A percentile compares a stretch with the other conserved stretches of the same genome.
These are phyloP conservation scores for Xylaria sp. DNA, from an alignment of 2,329 filamentous ascomycete species.

Conservation along the genomic window DNA sequence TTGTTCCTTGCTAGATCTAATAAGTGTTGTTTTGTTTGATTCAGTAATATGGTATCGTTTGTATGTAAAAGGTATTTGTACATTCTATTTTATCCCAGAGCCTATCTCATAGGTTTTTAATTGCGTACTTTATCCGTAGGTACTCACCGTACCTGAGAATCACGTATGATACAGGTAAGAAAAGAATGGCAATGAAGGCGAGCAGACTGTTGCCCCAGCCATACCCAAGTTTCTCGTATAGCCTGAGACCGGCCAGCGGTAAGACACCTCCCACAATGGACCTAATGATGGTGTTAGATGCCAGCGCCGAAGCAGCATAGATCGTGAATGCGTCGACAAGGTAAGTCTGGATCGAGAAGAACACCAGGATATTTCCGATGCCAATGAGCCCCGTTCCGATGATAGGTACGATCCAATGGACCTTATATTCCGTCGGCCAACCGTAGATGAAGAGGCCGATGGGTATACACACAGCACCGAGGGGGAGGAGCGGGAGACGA, in stretches of 20 bases:
- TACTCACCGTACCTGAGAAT: conserved; percentile 32
- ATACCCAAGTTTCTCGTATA: conserved; percentile 59
- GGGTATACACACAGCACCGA: conserved; percentile 46
- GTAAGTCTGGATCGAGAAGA: conserved; percentile 43
- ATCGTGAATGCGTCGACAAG: conserved; percentile 62
- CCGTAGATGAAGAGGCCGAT: conserved; percentile 55
- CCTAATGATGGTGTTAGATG: conserved; percentile 61
- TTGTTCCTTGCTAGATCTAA: no score
- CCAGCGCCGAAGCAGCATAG: conserved; percentile 62
- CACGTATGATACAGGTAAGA: conserved; percentile 28
- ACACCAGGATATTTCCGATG: conserved; percentile 39
- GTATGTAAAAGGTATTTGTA: neutral
- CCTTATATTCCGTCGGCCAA: conserved; percentile 51
- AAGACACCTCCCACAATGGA: conserved; percentile 58
- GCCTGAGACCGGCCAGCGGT: conserved; percentile 55
- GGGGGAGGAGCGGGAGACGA: conserved; percentile 48
- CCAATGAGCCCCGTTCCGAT: conserved; percentile 51
- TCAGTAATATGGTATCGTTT: no score
- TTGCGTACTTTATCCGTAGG: conserved; percentile 25
- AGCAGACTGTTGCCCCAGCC: conserved; percentile 66
- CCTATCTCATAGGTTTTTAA: conserved; percentile 26
- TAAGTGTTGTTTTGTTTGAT: no score
- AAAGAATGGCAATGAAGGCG: conserved; percentile 52
- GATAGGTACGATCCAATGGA: conserved; percentile 57
- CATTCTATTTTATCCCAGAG: neutral